Conservation (phyloP, 2,329 filamentous ascomycete species). For the Trematosphaeria pertusa region DNA sequence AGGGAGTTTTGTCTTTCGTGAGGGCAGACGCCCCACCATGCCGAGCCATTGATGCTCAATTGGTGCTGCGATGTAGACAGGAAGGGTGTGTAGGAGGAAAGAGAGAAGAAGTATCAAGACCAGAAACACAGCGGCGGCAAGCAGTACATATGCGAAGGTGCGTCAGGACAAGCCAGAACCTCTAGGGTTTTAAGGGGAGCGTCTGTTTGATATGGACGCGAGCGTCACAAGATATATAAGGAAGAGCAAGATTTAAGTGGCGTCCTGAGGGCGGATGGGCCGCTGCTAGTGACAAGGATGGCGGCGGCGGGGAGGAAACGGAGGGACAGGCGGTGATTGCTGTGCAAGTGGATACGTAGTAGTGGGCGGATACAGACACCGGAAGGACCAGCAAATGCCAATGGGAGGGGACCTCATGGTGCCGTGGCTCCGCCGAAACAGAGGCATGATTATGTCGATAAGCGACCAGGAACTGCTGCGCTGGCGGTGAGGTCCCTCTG, state of each 20-base stretch:
- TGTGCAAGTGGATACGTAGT: constrained; percentile 45
- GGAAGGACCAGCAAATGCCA: constrained; percentile 43
- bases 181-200: constrained; percentile 32
- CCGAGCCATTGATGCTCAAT: constrained; percentile 36
- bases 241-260: constrained; percentile 49
- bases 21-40: constrained; percentile 35
- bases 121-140: constrained; percentile 21
- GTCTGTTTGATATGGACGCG: constrained; percentile 38
- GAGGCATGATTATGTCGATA: constrained; percentile 32
- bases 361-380: constrained; percentile 46
- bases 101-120: constrained; percentile 9
- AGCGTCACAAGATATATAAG: constrained; percentile 48
- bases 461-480: constrained; percentile 38
- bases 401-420: constrained; percentile 37
- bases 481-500: constrained; percentile 32
- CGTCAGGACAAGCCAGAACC: constrained; percentile 29
- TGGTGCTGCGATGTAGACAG: constrained; percentile 11
- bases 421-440: constrained; percentile 33
- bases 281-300: constrained; percentile 44
- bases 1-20: constrained; percentile 50
- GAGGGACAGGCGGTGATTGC: constrained; percentile 47
- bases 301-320: constrained; percentile 47
- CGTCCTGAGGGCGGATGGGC: constrained; percentile 45
- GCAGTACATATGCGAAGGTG: constrained; percentile 42
- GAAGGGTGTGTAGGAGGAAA: constrained; percentile 15